These are phyloP conservation scores for Epipyxis sp. DNA, from an alignment of 108 stramenopile species.

Conservation along the genomic window DNA sequence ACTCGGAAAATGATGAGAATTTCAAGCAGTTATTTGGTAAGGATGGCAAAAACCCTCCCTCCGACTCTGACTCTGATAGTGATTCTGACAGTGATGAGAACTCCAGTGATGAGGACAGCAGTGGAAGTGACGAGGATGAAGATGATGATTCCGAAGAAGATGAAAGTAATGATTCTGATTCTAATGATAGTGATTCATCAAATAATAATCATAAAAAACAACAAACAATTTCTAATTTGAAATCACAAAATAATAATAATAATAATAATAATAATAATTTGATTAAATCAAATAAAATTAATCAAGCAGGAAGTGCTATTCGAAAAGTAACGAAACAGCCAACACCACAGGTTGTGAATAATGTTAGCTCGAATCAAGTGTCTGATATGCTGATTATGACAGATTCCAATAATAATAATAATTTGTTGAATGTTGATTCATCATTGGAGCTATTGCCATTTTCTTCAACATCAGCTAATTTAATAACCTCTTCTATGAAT, in stretches of 20 bases:
- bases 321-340: neutral
- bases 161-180: neutral
- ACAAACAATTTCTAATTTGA: neutral
- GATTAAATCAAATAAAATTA: too few relatives aligned
- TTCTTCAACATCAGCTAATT: too few relatives aligned
- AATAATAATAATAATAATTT: too few relatives aligned
- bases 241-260: neutral
- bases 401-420: too few relatives aligned
- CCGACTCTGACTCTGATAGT: neutral
- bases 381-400: too few relatives aligned
- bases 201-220: neutral
- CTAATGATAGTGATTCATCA: neutral
- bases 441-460: too few relatives aligned
- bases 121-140: neutral
- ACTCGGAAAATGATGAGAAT: neutral
- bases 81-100: slow-evolving; percentile 8
- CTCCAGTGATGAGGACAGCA: neutral
- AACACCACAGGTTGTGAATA: neutral
- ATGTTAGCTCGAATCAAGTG: too few relatives aligned
- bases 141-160: neutral
- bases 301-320: neutral
- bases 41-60: too few relatives aligned
- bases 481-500: too few relatives aligned
- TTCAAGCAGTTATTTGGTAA: too few relatives aligned
- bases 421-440: too few relatives aligned